Conservation (phyloP, 2,329 filamentous ascomycete species). For the Didymella segeticola region DNA sequence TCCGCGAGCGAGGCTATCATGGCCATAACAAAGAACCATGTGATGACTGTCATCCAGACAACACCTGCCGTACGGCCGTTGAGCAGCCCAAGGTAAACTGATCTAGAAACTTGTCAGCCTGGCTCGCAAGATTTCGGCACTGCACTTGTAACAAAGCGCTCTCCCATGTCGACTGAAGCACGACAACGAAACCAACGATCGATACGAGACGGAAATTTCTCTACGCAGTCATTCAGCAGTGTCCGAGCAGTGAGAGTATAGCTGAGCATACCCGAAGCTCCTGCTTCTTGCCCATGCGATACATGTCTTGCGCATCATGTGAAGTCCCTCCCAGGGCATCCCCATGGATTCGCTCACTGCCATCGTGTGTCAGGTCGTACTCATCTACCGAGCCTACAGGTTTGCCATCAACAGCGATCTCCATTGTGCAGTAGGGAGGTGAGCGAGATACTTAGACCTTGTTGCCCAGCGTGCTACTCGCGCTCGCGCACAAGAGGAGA, state of each 20-base stretch:
- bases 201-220: conserved; percentile 27
- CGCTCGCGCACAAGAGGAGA: too few relatives aligned
- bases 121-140: neutral
- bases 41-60: conserved; percentile 36
- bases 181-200: conserved; percentile 26
- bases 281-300: conserved; percentile 34
- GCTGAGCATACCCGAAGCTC: conserved; percentile 20
- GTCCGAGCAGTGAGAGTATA: neutral
- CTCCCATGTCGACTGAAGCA: conserved; percentile 32
- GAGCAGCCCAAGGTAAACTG: conserved; percentile 21
- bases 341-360: conserved; percentile 10
- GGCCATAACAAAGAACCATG: conserved; percentile 30
- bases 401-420: conserved; percentile 6
- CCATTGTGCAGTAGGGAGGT: conserved; percentile 1
- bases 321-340: conserved; percentile 19
- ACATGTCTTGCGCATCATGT: conserved; percentile 29
- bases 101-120: conserved; percentile 6
- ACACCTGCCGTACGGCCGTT: conserved; percentile 39
- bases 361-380: conserved; percentile 15
- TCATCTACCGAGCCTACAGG: conserved; percentile 17
- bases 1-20: conserved; percentile 32
- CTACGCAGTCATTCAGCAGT: conserved; percentile 10
- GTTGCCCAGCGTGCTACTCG: too few relatives aligned
- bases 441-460: too few relatives aligned
- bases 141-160: conserved; percentile 19